A percentile compares a stretch with the other conserved stretches of the same genome.
Conservation (phyloP, 768 basidiomycete species). For the Lactifluus piperatus region DNA sequence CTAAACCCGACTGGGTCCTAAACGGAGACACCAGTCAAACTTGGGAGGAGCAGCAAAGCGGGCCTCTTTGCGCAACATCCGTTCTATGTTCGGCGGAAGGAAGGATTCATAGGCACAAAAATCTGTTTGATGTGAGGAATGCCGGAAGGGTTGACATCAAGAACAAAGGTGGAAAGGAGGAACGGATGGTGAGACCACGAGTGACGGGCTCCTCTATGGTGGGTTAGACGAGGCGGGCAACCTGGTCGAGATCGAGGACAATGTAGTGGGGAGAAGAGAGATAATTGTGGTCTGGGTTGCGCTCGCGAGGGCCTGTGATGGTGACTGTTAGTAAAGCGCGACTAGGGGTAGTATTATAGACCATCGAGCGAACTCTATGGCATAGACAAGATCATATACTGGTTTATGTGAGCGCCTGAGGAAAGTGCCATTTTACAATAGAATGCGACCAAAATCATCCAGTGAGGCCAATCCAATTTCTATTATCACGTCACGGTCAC, state of each 20-base stretch:
- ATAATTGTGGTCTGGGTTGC: constrained; percentile 55
- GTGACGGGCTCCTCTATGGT: constrained; percentile 61
- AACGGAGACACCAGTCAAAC: constrained; percentile 81
- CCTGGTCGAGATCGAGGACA: constrained; percentile 66
- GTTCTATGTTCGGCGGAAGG: constrained; percentile 35
- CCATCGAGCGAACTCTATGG: neutral
- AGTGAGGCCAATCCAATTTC: too few relatives aligned
- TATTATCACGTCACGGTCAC: too few relatives aligned
- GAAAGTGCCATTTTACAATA: too few relatives aligned
- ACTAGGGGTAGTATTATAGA: neutral
- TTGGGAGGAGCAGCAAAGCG: constrained; percentile 80
- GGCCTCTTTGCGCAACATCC: constrained; percentile 71
- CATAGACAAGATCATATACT: too few relatives aligned
- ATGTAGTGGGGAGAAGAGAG: constrained; percentile 66
- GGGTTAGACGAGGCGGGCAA: constrained; percentile 61
- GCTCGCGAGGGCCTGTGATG: constrained; percentile 18
- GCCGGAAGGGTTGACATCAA: constrained; percentile 68
- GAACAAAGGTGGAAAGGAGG: constrained; percentile 81
- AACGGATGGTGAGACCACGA: constrained; percentile 75
- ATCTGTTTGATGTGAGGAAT: constrained; percentile 69
- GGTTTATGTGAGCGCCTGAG: too few relatives aligned
- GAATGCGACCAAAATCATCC: too few relatives aligned
- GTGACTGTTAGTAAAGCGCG: neutral
- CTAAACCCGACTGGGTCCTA: too few relatives aligned
- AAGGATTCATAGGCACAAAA: constrained; percentile 51